Evolutionary conservation across 2,329 filamentous ascomycete genomes (phyloP), one percentile per base, ranked within the genome.

Genomic region (Fusarium sp.): DNA sequence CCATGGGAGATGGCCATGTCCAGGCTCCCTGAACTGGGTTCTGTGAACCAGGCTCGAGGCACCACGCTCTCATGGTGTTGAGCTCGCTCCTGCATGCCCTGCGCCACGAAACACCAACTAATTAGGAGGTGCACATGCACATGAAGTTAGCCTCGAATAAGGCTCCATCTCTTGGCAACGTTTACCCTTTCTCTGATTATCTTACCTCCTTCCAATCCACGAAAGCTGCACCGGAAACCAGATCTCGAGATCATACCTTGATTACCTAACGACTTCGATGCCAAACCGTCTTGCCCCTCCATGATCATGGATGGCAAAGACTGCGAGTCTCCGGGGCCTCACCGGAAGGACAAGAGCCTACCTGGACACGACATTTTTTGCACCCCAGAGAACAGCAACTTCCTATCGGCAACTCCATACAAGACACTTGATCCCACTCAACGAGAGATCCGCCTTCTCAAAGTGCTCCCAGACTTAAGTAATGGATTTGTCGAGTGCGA

Each of bases 291-390:
- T 50, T 5, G 10, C 30, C 43, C 2, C 17, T 25, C 12, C 1
- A n/a, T 14, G 27, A 3, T 15, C 3, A 52, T 52, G 47, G 47
- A 52, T 5, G 27, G 27, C 3, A 2, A 50, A 17, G 15, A 2
- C 5, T 9, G 5, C 1, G 15, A 50, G 9, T 1, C 25, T 9
- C 10, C 8, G 22, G 14, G 12, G 4, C 14, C 43, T 11, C 15
- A 5, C 25, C 45, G 10, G 22, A 17, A 27, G 22, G 22, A 35
- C 35, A 22, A 17, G 3, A 22, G 57, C 0, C 62, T 25, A 0
- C 70, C 70, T 0, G 70, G 71, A 1, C 54, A 71, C 11, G 63
- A 73, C 6, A 65, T 73, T 3, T 73, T 73, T 12, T 68, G 47
- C 17, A 73, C 70, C 0, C 71, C 67, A 5, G 63, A 73, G 12